Evolutionary conservation across 306 rosid species (phyloP), one percentile per base, ranked within the genome.

Genomic region (Sindora glabra): DNA sequence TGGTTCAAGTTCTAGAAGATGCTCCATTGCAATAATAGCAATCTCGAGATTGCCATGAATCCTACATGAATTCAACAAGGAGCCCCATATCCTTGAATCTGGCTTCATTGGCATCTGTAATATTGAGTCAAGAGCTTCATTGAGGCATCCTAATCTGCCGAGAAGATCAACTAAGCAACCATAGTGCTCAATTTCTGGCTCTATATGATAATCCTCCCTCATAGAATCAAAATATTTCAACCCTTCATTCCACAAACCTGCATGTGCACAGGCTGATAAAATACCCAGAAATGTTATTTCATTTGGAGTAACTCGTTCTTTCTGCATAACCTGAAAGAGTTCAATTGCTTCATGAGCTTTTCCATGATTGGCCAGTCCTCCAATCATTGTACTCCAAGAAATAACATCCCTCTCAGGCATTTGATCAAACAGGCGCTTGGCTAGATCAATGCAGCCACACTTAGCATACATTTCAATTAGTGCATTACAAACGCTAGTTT

Each of bases 81-180:
- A 83, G 46, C 91, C 91, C 96, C 95, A 92, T 74, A 89, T 77
- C 77, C 77, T 92, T 2, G 95, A 71, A 65, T 85, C 90, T 6
- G 90, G 78, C 56, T 64, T 74, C 74, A 88, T 73, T 8, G 86
- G 77, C 95, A 92, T 86, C 82, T 78, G 75, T 40, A 56, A 18
- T 65, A 85, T 68, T 19, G 68, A 57, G 30, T 86, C 67, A 3
- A 89, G 77, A 62, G 98, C 95, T 65, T 69, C 75, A 18, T 60
- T 78, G 58, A 92, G 73, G n/a, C 57, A 56, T 23, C 98, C 86
- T 0, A 79, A 74, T 7, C 95, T 88, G 19, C 94, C 96, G 0
- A 92, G 79, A 71, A 86, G 90, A 83, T 92, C 99, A 38, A 89
- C 83, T 4, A 92, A 46, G 65, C 96, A 88, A 46, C 96, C 90